Conservation (phyloP, 768 basidiomycete species). For the Lentinula guzmanii region DNA sequence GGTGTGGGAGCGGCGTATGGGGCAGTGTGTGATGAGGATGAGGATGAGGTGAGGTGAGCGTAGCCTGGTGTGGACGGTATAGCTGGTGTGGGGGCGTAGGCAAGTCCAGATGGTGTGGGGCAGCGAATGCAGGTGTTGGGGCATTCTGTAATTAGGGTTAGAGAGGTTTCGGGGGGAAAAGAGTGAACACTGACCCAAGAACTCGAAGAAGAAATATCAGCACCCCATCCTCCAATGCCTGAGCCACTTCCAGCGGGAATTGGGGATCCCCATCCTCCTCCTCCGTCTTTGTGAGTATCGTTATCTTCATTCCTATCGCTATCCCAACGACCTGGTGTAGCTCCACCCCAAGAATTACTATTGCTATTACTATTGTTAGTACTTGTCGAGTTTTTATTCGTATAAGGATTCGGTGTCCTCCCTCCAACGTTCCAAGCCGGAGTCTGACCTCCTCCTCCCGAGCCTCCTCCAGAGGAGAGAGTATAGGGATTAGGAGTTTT, state of each 20-base stretch:
- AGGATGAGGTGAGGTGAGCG: slow-evolving; percentile 22
- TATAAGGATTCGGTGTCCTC: slow-evolving; percentile 53
- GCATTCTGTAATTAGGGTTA: slow-evolving; percentile 15
- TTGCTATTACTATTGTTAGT: slow-evolving; percentile 10
- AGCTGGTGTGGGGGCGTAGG: slow-evolving; percentile 30
- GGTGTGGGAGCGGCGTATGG: slow-evolving; percentile 18
- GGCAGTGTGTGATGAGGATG: too few relatives aligned
- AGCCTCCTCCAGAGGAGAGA: slow-evolving; percentile 21
- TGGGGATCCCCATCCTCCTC: background rate
- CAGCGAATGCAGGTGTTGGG: slow-evolving; percentile 42
- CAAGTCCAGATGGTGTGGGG: slow-evolving; percentile 27
- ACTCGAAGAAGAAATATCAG: slow-evolving; percentile 7
- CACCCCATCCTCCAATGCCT: slow-evolving; percentile 21
- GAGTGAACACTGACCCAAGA: background rate
- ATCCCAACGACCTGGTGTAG: slow-evolving; percentile 13
- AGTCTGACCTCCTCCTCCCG: slow-evolving; percentile 28
- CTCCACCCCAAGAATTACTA: slow-evolving; percentile 19
- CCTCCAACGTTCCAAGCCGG: slow-evolving; percentile 46
- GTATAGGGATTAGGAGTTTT: slow-evolving; percentile 62
- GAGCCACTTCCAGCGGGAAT: slow-evolving; percentile 13
- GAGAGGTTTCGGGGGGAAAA: too few relatives aligned
- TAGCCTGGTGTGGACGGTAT: slow-evolving; percentile 11
- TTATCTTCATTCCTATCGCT: background rate
- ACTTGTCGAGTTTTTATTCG: slow-evolving; percentile 17
- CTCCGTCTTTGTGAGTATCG: background rate